phyloP scores from a whole-genome alignment of 139 green algal species.

The Chlamydomonas eustigma region DNA sequence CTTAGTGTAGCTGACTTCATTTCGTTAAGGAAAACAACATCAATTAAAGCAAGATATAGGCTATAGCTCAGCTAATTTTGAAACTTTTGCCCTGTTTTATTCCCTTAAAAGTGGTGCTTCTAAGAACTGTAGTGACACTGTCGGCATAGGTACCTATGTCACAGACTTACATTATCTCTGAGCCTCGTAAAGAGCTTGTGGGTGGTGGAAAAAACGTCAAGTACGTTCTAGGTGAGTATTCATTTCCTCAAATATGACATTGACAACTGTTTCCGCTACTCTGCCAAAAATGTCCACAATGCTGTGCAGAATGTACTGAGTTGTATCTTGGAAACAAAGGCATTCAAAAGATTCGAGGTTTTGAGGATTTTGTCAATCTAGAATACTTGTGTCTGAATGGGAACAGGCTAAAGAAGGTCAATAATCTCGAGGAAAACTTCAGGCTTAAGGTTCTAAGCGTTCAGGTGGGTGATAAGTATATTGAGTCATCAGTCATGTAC shows the following conservation, averaged over 20 bases:
- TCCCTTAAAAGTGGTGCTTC: no score
- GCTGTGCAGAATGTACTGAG: slow-evolving; percentile 50
- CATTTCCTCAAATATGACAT: background rate
- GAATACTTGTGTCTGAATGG: slow-evolving; percentile 52
- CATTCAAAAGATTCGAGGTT: slow-evolving; percentile 52
- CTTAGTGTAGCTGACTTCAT: no score
- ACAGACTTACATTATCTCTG: background rate
- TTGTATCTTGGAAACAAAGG: slow-evolving; percentile 40
- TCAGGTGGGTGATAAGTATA: no score
- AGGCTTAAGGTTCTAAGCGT: slow-evolving; percentile 50
- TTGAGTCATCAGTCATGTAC: no score
- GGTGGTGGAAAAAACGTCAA: slow-evolving; percentile 9
- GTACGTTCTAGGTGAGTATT: slow-evolving; percentile 6
- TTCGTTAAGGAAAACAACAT: no score
- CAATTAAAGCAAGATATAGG: no score
- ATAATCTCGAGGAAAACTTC: slow-evolving; percentile 50
- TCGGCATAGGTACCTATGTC: no score
- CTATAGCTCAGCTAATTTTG: no score
- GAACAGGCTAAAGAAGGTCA: slow-evolving; percentile 54
- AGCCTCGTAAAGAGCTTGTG: slow-evolving; percentile 3
- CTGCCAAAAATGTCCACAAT: no score
- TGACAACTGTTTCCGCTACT: background rate
- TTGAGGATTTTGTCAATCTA: slow-evolving; percentile 55
- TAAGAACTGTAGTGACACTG: no score
- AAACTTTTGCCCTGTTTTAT: no score